These are phyloP conservation scores for Cladosporium sp. DNA, from an alignment of 2,329 filamentous ascomycete genomes.

Conservation along the genomic window DNA sequence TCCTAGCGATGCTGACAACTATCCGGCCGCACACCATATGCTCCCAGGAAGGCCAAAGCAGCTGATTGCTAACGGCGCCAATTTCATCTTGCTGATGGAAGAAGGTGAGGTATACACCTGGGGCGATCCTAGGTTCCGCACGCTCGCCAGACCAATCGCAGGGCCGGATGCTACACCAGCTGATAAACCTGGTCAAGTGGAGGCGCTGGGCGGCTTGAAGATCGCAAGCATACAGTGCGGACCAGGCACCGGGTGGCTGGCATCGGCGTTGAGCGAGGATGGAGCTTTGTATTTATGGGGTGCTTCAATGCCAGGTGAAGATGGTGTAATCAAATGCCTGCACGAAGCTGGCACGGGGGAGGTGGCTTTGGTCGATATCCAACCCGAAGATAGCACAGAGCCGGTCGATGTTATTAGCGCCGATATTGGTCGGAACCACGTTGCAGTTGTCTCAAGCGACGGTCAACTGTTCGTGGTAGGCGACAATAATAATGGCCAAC, in stretches of 20 bases:
- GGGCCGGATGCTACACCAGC: slow-evolving; percentile 40
- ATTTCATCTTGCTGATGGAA: slow-evolving; percentile 36
- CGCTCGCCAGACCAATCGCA: slow-evolving; percentile 51
- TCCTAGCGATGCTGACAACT: slow-evolving; percentile 20
- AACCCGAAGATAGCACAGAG: slow-evolving; percentile 39
- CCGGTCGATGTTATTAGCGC: slow-evolving; percentile 51
- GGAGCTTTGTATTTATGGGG: slow-evolving; percentile 63
- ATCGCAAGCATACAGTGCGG: slow-evolving; percentile 51
- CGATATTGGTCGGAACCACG: slow-evolving; percentile 55
- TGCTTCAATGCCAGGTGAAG: slow-evolving; percentile 20
- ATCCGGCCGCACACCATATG: slow-evolving; percentile 23
- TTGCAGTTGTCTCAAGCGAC: slow-evolving; percentile 51
- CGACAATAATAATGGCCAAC: slow-evolving; percentile 55
- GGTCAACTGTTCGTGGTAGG: slow-evolving; percentile 54
- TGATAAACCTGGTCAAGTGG: slow-evolving; percentile 42
- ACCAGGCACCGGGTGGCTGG: slow-evolving; percentile 45
- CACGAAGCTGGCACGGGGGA: slow-evolving; percentile 20
- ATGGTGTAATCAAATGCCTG: slow-evolving; percentile 21
- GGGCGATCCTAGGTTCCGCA: slow-evolving; percentile 59
- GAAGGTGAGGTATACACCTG: slow-evolving; percentile 38
- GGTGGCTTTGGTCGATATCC: slow-evolving; percentile 27
- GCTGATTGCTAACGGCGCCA: slow-evolving; percentile 34
- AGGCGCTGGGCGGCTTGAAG: slow-evolving; percentile 49
- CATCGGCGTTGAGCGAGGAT: slow-evolving; percentile 55
- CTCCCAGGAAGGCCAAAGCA: slow-evolving; percentile 27